Evolutionary conservation across 495 filamentous ascomycete genomes (phyloP), one percentile per base, ranked within the genome.

Genomic region (Aspergillus coremiiformis): DNA sequence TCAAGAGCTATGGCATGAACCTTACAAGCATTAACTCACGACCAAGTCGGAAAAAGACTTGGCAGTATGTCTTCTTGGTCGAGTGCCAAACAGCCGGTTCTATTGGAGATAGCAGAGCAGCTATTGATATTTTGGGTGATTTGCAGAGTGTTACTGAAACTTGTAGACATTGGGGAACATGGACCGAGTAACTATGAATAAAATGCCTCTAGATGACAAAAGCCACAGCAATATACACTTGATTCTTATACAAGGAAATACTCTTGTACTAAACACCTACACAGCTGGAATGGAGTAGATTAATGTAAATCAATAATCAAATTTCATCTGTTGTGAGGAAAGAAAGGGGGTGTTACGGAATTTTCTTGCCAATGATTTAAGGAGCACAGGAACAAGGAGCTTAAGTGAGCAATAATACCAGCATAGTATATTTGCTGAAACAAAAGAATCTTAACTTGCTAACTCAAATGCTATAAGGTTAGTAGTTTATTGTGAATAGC

Each of bases 21-120:
- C 72, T 98, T 30, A 96, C 92, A 12, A 91, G 85, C 65, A 96
- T 96, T 64, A 89, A 86, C 55, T 86, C 86, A 51, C 69, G 94
- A 56, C 93, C 93, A 12, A 92, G 86, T 59, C 74, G 86, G 54
- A 71, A 78, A 39, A 68, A 70, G 48, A 79, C 85, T 24, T 97
- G 95, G 85, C 83, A 92, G 62, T 98, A 98, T 70, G 78, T 95
- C 22, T 96, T 97, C 69, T 85, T 98, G 66, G 84, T 96, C 19
- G 93, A 97, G 73, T 89, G 95, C 63, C 78, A 86, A 63, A 83
- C 84, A 5, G 53, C 55, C 14, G 56, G 54, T 4, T 59, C 61
- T 5, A 54, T 52, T 23, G 58, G 59, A 42, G 60, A 64, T 37
- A 52, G 61, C 43, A 64, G 66, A 23, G 59, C 62, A 19, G 63